These are phyloP conservation scores for Venturia asperata DNA, from an alignment of 2,329 filamentous ascomycete species.

Conservation along the genomic window DNA sequence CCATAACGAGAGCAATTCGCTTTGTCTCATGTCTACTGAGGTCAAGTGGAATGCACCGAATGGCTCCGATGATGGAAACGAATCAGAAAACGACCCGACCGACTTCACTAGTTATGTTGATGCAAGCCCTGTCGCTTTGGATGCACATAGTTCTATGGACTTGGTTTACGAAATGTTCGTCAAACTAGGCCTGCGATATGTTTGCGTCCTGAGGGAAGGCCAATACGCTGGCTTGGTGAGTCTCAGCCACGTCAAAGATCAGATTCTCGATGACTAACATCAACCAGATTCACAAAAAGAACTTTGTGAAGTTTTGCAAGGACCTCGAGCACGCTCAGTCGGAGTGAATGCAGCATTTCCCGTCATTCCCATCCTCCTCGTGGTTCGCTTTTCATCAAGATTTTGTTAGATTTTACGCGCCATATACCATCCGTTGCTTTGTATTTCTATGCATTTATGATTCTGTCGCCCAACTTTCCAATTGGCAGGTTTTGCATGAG, in stretches of 20 bases:
- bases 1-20: constrained; percentile 60
- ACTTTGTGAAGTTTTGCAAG: constrained; percentile 89
- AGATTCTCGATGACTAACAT: background rate
- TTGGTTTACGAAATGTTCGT: constrained; percentile 94
- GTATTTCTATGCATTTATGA: background rate
- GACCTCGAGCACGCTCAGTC: constrained; percentile 52
- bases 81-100: constrained; percentile 58
- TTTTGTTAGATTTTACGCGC: background rate
- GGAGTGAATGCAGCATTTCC: background rate
- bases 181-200: constrained; percentile 85
- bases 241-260: constrained; percentile 20
- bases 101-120: constrained; percentile 92
- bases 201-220: constrained; percentile 81
- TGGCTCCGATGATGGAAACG: constrained; percentile 37
- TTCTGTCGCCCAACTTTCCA: background rate
- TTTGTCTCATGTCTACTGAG: constrained; percentile 75
- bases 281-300: constrained; percentile 81
- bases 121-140: constrained; percentile 80
- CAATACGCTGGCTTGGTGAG: constrained; percentile 80
- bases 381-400: background rate
- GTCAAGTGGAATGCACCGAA: constrained; percentile 42
- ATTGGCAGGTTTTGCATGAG: background rate
- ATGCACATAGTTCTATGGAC: constrained; percentile 86
- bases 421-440: background rate
- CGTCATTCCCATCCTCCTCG: background rate